Evolutionary conservation across 352 stramenopile species (phyloP).

Genomic region (Globisporangium cederbergense): DNA sequence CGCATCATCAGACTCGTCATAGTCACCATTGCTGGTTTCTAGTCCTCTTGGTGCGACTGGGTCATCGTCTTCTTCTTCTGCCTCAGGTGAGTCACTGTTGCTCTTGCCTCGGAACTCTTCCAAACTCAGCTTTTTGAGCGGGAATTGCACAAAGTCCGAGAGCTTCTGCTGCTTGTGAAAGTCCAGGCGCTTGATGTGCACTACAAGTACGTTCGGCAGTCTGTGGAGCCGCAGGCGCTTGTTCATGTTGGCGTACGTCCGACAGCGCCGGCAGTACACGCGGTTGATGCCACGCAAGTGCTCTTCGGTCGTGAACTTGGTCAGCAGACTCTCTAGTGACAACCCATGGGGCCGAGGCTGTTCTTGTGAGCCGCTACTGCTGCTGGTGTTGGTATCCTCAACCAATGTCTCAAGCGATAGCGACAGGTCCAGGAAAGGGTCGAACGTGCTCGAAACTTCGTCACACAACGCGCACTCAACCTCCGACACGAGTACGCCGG

Average conservation of each 20-base stretch:
- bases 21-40: constrained; percentile 11
- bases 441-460: constrained; percentile 50
- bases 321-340: constrained; percentile 37
- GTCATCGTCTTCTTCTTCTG: background rate
- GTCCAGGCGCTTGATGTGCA: constrained; percentile 77
- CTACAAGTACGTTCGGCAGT: constrained; percentile 64
- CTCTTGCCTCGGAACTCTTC: constrained; percentile 27
- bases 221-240: constrained; percentile 64
- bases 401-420: constrained; percentile 40
- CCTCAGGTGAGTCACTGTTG: background rate
- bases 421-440: constrained; percentile 73
- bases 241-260: constrained; percentile 50
- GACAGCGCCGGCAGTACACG: constrained; percentile 58
- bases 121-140: constrained; percentile 38
- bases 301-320: constrained; percentile 50
- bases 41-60: constrained; percentile 17
- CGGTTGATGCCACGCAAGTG: constrained; percentile 53
- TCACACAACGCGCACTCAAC: constrained; percentile 56
- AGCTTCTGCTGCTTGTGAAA: constrained; percentile 65
- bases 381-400: background rate
- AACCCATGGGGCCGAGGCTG: constrained; percentile 1
- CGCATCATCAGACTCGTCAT: constrained; percentile 8
- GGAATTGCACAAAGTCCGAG: constrained; percentile 46
- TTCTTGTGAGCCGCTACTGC: background rate
- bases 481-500: constrained; percentile 55